These are phyloP conservation scores for Saturnispora diversa DNA, from an alignment of 805 yeast species.

Conservation along the genomic window DNA sequence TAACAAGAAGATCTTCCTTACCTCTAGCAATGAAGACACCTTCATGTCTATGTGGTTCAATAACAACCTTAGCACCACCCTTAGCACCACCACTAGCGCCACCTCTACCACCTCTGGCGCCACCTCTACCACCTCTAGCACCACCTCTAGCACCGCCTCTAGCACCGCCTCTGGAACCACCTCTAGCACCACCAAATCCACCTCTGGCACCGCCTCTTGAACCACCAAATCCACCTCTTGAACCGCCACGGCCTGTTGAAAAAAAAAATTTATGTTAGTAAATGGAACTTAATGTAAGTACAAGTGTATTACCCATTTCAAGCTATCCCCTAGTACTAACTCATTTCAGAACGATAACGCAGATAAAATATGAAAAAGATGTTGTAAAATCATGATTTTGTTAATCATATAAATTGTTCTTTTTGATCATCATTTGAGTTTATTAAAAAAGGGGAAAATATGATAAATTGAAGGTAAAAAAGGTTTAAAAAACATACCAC, in stretches of 20 bases:
- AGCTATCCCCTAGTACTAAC: background rate
- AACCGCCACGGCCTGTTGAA: constrained; percentile 22
- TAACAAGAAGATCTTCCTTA: constrained; percentile 95
- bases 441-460: background rate
- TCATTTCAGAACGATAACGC: constrained; percentile 9
- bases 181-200: constrained; percentile 39
- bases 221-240: constrained; percentile 32
- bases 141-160: constrained; percentile 43
- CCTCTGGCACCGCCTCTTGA: constrained; percentile 44
- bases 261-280: constrained; percentile 7
- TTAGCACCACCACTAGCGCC: constrained; percentile 69
- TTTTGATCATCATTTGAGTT: constrained; percentile 1
- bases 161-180: constrained; percentile 36
- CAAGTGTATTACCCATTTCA: no score
- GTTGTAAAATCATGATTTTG: constrained; percentile 5
- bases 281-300: no score
- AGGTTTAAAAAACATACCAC: constrained; percentile 17
- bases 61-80: constrained; percentile 93
- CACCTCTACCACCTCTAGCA: constrained; percentile 52
- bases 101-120: constrained; percentile 53
- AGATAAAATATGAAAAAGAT: constrained; percentile 8
- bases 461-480: no score
- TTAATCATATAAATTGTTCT: constrained; percentile 5
- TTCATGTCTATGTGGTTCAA: constrained; percentile 98
- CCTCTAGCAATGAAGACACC: constrained; percentile 99